phyloP scores from a whole-genome alignment of 805 yeast species.

The Candida anglica region DNA sequence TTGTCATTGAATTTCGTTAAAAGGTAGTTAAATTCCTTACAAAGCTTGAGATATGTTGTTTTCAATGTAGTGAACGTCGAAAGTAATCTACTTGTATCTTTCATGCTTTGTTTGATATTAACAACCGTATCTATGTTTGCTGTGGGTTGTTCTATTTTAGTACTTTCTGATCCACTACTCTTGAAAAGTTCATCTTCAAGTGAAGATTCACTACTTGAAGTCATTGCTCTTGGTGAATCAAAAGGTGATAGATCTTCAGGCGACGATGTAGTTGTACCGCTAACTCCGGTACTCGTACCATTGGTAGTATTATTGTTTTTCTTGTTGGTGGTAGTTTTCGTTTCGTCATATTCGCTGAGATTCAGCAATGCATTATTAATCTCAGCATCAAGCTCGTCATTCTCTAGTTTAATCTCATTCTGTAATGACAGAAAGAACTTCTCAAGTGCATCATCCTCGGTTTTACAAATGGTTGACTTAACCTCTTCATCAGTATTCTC shows the following conservation, averaged over 20 bases:
- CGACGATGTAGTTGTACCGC: slow-evolving; percentile 3
- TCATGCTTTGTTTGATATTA: slow-evolving; percentile 19
- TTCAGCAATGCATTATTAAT: slow-evolving; percentile 12
- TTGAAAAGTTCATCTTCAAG: no score
- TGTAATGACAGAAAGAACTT: no score
- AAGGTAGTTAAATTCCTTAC: slow-evolving; percentile 34
- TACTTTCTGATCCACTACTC: no score
- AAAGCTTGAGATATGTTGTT: slow-evolving; percentile 32
- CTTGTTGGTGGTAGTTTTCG: background rate
- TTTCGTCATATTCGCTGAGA: slow-evolving; percentile 9
- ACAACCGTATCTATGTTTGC: slow-evolving; percentile 10
- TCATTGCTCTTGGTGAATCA: slow-evolving; percentile 9
- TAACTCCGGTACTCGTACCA: no score
- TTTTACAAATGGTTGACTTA: no score
- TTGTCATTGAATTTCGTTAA: slow-evolving; percentile 33
- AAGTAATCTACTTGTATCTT: slow-evolving; percentile 19
- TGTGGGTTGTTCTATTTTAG: no score
- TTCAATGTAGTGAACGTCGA: slow-evolving; percentile 30
- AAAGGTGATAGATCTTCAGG: slow-evolving; percentile 9
- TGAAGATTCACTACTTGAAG: no score
- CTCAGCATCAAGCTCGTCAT: slow-evolving; percentile 9
- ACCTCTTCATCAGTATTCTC: no score
- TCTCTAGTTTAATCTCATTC: no score
- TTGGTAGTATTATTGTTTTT: background rate
- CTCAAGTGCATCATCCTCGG: no score